Evolutionary conservation across 176 grass and related monocot genomes (phyloP).

Genomic region (Eremochloa ophiuroides): DNA sequence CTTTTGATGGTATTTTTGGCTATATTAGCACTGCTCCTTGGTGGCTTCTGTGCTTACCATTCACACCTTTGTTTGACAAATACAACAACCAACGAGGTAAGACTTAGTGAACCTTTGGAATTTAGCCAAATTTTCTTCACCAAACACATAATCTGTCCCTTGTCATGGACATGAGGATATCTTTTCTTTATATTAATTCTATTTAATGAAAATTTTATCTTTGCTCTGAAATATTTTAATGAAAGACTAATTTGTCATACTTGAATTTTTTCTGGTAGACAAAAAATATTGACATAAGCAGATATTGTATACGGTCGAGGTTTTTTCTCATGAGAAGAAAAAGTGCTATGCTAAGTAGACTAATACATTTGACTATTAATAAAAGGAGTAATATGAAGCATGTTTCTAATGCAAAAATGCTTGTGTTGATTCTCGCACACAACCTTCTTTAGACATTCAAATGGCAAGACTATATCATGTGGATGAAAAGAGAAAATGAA

Average conservation of each 20-base stretch:
- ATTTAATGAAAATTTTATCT: background rate
- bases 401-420: background rate
- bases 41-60: slow-evolving; percentile 90
- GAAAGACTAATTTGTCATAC: background rate
- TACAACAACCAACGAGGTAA: slow-evolving; percentile 93
- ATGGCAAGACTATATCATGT: slow-evolving; percentile 96
- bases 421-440: background rate
- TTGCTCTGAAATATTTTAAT: background rate
- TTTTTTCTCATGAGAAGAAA: background rate
- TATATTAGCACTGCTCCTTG: slow-evolving; percentile 82
- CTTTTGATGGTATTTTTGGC: slow-evolving; percentile 83
- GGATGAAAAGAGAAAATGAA: slow-evolving; percentile 78
- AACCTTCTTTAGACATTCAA: slow-evolving; percentile 73
- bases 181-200: background rate
- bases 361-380: background rate
- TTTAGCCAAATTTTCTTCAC: background rate
- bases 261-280: background rate
- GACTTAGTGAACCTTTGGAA: background rate
- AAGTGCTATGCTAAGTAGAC: background rate
- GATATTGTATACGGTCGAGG: background rate
- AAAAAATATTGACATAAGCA: background rate
- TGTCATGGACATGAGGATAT: background rate
- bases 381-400: background rate
- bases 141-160: background rate
- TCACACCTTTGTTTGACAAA: slow-evolving; percentile 81